Conservation (phyloP, 2,329 filamentous ascomycete genomes). For the Trichoderma guizhouense region DNA sequence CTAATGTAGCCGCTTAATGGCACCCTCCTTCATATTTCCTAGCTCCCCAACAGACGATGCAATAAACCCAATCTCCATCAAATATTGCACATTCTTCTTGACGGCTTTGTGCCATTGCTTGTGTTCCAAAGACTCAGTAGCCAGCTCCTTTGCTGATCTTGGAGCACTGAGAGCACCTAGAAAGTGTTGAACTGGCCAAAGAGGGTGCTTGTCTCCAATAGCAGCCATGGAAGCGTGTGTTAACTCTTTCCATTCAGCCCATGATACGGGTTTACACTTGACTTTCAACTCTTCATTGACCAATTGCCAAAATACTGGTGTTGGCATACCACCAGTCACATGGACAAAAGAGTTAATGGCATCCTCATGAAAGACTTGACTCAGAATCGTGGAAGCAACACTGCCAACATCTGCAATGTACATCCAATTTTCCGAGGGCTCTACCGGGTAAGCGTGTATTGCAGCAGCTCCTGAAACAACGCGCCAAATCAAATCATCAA, state of each 20-base stretch:
- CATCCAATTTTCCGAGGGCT: conserved; percentile 20
- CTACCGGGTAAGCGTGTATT: conserved; percentile 14
- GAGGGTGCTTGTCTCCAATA: conserved; percentile 22
- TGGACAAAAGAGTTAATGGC: conserved; percentile 13
- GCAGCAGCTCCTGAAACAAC: conserved; percentile 20
- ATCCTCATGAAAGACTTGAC: neutral
- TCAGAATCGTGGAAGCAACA: conserved; percentile 19
- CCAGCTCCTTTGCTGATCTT: neutral
- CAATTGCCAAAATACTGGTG: conserved; percentile 22
- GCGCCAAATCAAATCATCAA: conserved; percentile 26
- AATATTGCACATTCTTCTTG: conserved; percentile 1
- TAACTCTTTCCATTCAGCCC: conserved; percentile 19
- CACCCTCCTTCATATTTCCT: neutral
- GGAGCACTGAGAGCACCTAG: conserved; percentile 9
- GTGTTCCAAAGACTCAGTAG: neutral
- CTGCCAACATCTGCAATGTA: conserved; percentile 20
- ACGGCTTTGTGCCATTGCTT: neutral
- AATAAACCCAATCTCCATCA: conserved; percentile 7
- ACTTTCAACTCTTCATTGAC: conserved; percentile 19
- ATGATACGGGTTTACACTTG: conserved; percentile 13
- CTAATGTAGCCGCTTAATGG: neutral
- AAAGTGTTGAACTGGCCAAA: conserved; percentile 28
- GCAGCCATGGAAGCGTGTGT: conserved; percentile 15
- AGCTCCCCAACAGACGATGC: neutral
- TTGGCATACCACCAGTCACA: conserved; percentile 19